phyloP scores from a whole-genome alignment of 2,329 filamentous ascomycete species.

The Colletotrichum endophyticum region DNA sequence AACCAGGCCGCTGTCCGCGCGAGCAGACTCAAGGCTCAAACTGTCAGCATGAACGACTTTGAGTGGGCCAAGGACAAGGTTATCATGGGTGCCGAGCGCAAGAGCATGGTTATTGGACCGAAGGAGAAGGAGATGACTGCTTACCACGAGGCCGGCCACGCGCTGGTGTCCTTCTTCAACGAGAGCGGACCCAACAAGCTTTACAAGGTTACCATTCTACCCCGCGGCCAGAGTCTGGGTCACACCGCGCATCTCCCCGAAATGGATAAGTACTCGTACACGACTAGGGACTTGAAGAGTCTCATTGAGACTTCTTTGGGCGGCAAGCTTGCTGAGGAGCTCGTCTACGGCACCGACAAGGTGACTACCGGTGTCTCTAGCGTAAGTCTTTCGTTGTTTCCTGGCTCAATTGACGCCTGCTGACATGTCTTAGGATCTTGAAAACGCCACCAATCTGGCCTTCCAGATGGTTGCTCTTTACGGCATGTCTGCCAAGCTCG shows the following conservation, averaged over 20 bases:
- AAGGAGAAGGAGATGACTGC: constrained; percentile 97
- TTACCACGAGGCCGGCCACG: constrained; percentile 95
- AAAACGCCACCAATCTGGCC: constrained; percentile 79
- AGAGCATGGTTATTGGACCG: constrained; percentile 86
- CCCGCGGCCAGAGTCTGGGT: constrained; percentile 84
- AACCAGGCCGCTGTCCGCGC: constrained; percentile 96
- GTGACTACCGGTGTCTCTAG: constrained; percentile 87
- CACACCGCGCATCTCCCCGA: constrained; percentile 88
- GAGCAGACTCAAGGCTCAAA: constrained; percentile 80
- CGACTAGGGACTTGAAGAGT: constrained; percentile 83
- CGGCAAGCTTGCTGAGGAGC: constrained; percentile 88
- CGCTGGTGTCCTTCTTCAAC: constrained; percentile 85
- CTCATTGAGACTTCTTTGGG: constrained; percentile 82
- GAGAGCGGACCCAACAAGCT: constrained; percentile 74
- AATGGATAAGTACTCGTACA: constrained; percentile 89
- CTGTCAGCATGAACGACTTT: constrained; percentile 80
- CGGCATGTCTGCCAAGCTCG: constrained; percentile 87
- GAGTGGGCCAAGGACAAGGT: constrained; percentile 99
- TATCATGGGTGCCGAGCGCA: constrained; percentile 93
- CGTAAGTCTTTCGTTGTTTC: constrained; percentile 52
- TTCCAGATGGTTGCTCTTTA: constrained; percentile 88
- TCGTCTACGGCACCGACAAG: constrained; percentile 88
- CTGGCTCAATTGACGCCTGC: background rate
- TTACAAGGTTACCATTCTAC: constrained; percentile 97
- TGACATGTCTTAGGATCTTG: constrained; percentile 71